Evolutionary conservation across 768 basidiomycete species (phyloP).

Genomic region (Leccinellum rugosiceps): DNA sequence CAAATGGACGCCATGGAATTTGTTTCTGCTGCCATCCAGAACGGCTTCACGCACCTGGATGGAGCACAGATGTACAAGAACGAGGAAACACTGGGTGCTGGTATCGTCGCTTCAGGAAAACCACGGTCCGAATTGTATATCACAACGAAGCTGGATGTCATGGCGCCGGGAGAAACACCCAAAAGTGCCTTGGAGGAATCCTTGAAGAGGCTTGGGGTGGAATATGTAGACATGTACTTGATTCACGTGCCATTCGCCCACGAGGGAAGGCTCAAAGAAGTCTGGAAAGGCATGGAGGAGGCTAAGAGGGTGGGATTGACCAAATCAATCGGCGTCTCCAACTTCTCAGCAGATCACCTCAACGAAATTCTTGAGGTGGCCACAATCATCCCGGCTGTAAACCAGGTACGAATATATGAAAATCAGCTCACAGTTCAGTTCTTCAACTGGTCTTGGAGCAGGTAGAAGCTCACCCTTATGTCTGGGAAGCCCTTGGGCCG

Average conservation of each 20-base stretch:
- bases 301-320: constrained; percentile 42
- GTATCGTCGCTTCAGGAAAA: constrained; percentile 48
- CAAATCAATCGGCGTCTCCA: constrained; percentile 52
- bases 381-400: constrained; percentile 47
- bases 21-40: constrained; percentile 47
- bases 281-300: constrained; percentile 63
- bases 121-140: constrained; percentile 56
- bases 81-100: constrained; percentile 50
- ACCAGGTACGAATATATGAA: constrained; percentile 41
- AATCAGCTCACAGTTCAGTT: constrained; percentile 45
- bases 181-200: constrained; percentile 48
- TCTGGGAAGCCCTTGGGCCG: constrained; percentile 40
- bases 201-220: constrained; percentile 49
- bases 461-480: constrained; percentile 56
- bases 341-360: constrained; percentile 44
- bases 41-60: constrained; percentile 59
- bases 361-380: constrained; percentile 42
- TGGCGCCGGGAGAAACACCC: constrained; percentile 43
- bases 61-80: constrained; percentile 61
- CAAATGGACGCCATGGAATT: constrained; percentile 39
- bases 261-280: constrained; percentile 42
- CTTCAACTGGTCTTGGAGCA: constrained; percentile 13
- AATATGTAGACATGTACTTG: constrained; percentile 62
- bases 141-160: constrained; percentile 49
- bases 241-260: constrained; percentile 47